phyloP scores from a whole-genome alignment of 2,329 filamentous ascomycete genomes.

The Onygenales sp. region DNA sequence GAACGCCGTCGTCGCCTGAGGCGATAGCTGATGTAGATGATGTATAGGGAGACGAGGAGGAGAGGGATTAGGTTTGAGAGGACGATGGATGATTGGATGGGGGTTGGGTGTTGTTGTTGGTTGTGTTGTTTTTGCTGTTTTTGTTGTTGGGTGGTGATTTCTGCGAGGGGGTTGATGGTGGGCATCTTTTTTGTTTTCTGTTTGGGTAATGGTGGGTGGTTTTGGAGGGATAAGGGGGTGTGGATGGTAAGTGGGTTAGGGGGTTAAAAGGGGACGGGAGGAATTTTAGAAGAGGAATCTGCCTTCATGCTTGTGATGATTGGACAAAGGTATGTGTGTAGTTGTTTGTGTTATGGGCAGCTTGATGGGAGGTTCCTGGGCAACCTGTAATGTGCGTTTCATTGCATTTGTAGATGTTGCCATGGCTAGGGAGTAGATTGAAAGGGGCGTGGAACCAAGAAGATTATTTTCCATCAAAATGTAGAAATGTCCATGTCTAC shows the following conservation, averaged over 20 bases:
- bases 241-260: too few relatives aligned
- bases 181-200: background rate
- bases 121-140: background rate
- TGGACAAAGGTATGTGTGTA: background rate
- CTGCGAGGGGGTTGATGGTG: background rate
- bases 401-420: too few relatives aligned
- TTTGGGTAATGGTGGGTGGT: background rate
- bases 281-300: background rate
- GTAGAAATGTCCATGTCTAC: too few relatives aligned
- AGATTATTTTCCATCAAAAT: too few relatives aligned
- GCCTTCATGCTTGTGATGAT: background rate
- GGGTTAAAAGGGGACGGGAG: too few relatives aligned
- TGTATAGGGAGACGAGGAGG: slow-evolving; percentile 9
- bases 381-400: too few relatives aligned
- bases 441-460: too few relatives aligned
- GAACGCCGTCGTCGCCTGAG: background rate
- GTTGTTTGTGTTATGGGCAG: background rate
- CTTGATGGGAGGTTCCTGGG: background rate
- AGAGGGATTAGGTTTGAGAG: slow-evolving; percentile 9
- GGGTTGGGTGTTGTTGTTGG: background rate
- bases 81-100: slow-evolving; percentile 1
- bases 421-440: too few relatives aligned
- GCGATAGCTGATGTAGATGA: slow-evolving; percentile 9
- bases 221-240: too few relatives aligned
- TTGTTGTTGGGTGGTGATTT: background rate